Evolutionary conservation across 768 basidiomycete genomes (phyloP).

Genomic region (Auriscalpium vulgare): DNA sequence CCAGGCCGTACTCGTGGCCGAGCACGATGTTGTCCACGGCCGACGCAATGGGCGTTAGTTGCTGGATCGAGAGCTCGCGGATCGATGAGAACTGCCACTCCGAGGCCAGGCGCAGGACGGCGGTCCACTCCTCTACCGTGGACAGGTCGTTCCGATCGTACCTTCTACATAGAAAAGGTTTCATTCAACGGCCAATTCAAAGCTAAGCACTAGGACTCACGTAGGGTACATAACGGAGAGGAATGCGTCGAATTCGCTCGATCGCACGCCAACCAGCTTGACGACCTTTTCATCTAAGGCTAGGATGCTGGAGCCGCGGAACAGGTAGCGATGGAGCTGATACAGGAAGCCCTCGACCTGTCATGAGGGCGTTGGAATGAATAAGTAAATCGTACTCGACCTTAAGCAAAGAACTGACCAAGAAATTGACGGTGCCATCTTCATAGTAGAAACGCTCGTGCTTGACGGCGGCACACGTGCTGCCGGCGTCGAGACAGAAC

Average conservation of each 20-base stretch:
- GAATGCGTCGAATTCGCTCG: slow-evolving; percentile 9
- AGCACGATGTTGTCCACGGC: slow-evolving; percentile 14
- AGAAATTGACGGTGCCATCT: slow-evolving; percentile 6
- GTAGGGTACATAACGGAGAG: slow-evolving; percentile 14
- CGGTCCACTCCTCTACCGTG: slow-evolving; percentile 13
- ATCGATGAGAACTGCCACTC: slow-evolving; percentile 14
- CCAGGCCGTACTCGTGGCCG: slow-evolving; percentile 7
- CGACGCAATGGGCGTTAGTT: slow-evolving; percentile 8
- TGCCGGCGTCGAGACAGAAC: too few species aligned
- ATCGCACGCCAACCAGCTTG: slow-evolving; percentile 1
- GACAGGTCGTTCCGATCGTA: slow-evolving; percentile 4
- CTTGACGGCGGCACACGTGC: not conserved
- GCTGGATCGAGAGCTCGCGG: slow-evolving; percentile 11
- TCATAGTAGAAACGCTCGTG: slow-evolving; percentile 6
- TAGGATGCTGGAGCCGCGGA: too few species aligned
- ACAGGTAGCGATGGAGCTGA: not conserved
- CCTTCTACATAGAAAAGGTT: not conserved
- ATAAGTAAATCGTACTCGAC: not conserved
- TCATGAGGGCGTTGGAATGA: not conserved
- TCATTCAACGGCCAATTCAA: not conserved
- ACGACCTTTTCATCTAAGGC: not conserved
- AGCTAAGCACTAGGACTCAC: slow-evolving; percentile 1
- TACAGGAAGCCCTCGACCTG: not conserved
- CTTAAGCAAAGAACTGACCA: not conserved
- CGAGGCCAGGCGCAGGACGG: slow-evolving; percentile 12